Conservation (phyloP, 2,329 filamentous ascomycete genomes). For the Fusarium hostae region DNA sequence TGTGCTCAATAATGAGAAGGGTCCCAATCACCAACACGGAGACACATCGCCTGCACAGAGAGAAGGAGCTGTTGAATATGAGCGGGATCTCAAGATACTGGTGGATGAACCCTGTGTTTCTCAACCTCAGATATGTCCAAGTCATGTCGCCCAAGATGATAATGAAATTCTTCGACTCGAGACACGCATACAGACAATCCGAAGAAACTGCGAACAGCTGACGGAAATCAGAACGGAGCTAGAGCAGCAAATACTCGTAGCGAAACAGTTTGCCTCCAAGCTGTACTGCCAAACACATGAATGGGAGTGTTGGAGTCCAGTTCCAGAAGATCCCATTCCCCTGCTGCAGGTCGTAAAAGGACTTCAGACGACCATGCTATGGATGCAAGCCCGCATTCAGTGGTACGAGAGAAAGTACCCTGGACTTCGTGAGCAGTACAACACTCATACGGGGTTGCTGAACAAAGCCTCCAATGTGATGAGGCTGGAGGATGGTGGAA, state of each 20-base stretch:
- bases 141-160: not conserved
- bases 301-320: not conserved
- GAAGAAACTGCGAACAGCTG: not conserved
- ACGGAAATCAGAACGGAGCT: not conserved
- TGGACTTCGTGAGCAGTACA: not conserved
- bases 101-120: not conserved
- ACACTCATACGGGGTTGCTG: not conserved
- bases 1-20: not conserved
- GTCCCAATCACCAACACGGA: not conserved
- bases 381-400: slow-evolving; percentile 13
- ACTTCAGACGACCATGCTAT: not conserved
- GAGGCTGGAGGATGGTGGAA: not conserved
- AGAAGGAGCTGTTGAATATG: not conserved
- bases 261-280: not conserved
- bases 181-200: not conserved
- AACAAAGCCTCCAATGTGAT: not conserved
- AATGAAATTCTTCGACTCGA: not conserved
- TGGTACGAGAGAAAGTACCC: slow-evolving; percentile 4
- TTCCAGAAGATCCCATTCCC: not conserved
- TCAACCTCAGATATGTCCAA: not conserved
- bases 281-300: not conserved
- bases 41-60: not conserved
- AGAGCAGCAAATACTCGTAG: not conserved
- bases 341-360: not conserved
- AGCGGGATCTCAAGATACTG: too few relatives aligned